Percentiles rank a stretch among this genome's conserved stretches.
phyloP scores from a whole-genome alignment of 805 yeast species.

The Cyberlindnera nakhonratchasimensis region DNA sequence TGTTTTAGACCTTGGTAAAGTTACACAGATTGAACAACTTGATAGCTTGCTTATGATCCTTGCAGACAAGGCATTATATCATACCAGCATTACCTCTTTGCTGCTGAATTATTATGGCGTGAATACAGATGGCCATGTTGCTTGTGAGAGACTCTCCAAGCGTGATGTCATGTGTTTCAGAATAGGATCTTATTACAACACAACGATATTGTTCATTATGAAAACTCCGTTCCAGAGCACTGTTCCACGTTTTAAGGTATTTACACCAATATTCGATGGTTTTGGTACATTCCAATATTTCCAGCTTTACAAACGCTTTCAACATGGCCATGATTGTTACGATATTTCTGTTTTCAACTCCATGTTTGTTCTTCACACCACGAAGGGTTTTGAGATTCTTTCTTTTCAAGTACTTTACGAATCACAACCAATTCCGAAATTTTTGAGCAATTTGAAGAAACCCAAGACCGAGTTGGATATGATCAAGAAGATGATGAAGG shows the following conservation, averaged over 20 bases:
- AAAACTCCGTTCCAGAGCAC: constrained; percentile 41
- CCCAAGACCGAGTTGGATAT: constrained; percentile 33
- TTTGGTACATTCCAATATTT: constrained; percentile 40
- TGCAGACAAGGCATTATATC: constrained; percentile 54
- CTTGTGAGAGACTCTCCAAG: constrained; percentile 48
- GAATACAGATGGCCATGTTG: constrained; percentile 32
- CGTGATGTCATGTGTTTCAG: constrained; percentile 60
- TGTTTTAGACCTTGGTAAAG: constrained; percentile 48
- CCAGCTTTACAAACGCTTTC: constrained; percentile 44
- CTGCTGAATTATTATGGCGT: constrained; percentile 52
- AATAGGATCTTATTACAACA: constrained; percentile 65
- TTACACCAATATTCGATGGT: constrained; percentile 54
- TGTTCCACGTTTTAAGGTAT: constrained; percentile 50
- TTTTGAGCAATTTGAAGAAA: constrained; percentile 27
- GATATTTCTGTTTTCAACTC: constrained; percentile 63
- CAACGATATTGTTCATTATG: constrained; percentile 54
- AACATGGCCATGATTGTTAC: constrained; percentile 51
- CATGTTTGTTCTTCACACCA: constrained; percentile 63
- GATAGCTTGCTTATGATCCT: constrained; percentile 55
- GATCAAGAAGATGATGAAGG: constrained; percentile 38
- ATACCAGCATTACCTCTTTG: constrained; percentile 61
- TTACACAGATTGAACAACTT: constrained; percentile 59
- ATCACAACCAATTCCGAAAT: constrained; percentile 56
- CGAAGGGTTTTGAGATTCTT: constrained; percentile 63
- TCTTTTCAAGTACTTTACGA: constrained; percentile 53